phyloP scores from a whole-genome alignment of 768 basidiomycete species.

The Lentinula lateritia region DNA sequence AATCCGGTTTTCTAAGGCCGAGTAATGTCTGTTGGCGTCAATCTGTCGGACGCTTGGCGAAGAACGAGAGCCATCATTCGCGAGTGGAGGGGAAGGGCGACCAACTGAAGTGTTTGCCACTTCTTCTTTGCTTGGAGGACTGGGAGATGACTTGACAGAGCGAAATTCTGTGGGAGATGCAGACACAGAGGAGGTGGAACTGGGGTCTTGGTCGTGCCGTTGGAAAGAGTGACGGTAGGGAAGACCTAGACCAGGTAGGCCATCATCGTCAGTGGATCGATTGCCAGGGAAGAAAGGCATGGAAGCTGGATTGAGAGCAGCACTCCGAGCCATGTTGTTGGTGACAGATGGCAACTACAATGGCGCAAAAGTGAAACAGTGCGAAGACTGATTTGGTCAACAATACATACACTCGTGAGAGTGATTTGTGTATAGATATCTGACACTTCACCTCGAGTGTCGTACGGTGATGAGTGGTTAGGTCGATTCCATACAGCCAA shows the following conservation, averaged over 20 bases:
- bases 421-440: background rate
- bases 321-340: constrained; percentile 65
- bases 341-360: constrained; percentile 27
- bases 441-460: constrained; percentile 12
- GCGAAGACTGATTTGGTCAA: constrained; percentile 6
- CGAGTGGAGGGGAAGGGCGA: constrained; percentile 16
- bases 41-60: constrained; percentile 43
- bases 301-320: constrained; percentile 74
- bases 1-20: constrained; percentile 28
- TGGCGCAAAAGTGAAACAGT: constrained; percentile 14
- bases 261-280: constrained; percentile 54
- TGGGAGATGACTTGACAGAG: constrained; percentile 67
- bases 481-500: constrained; percentile 37
- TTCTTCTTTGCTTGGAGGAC: constrained; percentile 36
- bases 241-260: constrained; percentile 36
- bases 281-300: constrained; percentile 79
- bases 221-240: constrained; percentile 37
- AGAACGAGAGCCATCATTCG: constrained; percentile 32
- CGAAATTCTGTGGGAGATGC: constrained; percentile 60
- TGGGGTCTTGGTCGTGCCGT: constrained; percentile 39
- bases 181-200: constrained; percentile 52
- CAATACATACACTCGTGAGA: constrained; percentile 2
- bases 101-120: background rate
- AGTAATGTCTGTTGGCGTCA: constrained; percentile 40
- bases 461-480: constrained; percentile 17